These are phyloP conservation scores for Penicillium sp. DNA, from an alignment of 2,329 filamentous ascomycete genomes.

Conservation along the genomic window DNA sequence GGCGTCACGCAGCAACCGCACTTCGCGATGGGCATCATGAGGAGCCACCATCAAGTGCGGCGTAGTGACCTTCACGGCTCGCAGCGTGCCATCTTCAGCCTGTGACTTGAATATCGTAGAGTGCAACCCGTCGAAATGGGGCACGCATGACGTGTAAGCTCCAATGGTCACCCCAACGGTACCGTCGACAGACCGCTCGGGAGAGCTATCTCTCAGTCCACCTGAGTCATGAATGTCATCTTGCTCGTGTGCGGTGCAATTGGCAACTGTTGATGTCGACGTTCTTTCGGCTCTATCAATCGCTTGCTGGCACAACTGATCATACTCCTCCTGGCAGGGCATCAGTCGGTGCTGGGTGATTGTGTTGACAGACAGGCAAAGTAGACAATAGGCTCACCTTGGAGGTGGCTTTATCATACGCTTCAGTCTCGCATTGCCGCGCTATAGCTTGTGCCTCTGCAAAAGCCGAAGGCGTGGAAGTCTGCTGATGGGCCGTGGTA, in stretches of 20 bases:
- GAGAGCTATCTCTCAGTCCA: slow-evolving; percentile 11
- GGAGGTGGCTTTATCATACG: slow-evolving; percentile 33
- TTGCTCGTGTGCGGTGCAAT: slow-evolving; percentile 14
- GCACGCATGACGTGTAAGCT: slow-evolving; percentile 50
- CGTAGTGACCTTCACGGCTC: slow-evolving; percentile 81
- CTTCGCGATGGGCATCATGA: slow-evolving; percentile 76
- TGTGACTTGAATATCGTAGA: slow-evolving; percentile 73
- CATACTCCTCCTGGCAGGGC: slow-evolving; percentile 51
- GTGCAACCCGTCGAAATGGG: slow-evolving; percentile 64
- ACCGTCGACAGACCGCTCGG: slow-evolving; percentile 2
- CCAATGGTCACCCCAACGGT: slow-evolving; percentile 43
- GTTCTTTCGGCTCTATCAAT: slow-evolving; percentile 27
- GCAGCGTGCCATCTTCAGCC: slow-evolving; percentile 37
- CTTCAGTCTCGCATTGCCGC: slow-evolving; percentile 54
- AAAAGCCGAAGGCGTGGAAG: slow-evolving; percentile 40
- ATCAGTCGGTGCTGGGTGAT: slow-evolving; percentile 11
- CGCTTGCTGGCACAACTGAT: slow-evolving; percentile 37
- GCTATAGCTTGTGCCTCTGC: slow-evolving; percentile 53
- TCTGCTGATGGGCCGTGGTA: slow-evolving; percentile 44
- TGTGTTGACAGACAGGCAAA: background rate
- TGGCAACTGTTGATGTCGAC: slow-evolving; percentile 20
- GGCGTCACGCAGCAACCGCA: slow-evolving; percentile 62
- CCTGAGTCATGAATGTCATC: slow-evolving; percentile 15
- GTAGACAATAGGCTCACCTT: slow-evolving; percentile 25
- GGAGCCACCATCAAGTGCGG: slow-evolving; percentile 68